Base-by-base conservation (phyloP, 129 eudicot genomes). In the Deinandra increscens region DNA sequence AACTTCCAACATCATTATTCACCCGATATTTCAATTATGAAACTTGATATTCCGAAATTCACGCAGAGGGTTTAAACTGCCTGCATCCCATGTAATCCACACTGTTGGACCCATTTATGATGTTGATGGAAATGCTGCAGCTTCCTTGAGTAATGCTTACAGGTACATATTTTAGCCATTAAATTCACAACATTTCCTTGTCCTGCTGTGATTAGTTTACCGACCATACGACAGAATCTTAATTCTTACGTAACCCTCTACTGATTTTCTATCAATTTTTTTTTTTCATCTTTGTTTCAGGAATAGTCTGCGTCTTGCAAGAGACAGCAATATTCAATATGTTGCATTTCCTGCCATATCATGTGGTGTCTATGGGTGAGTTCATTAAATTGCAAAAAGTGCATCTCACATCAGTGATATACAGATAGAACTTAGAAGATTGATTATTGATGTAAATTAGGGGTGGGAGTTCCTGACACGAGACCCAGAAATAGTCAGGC, bases 261-360 rank as follows among this genome's bases (percentile, higher is more conserved):
- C 10, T 14, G 51, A 37, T 19, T 19, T 38, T 23, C 18, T 38
- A 17, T 51, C 8, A 18, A 42, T 38, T 68, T 1, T 3, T 9
- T 69, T 41, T 36, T 46, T 60, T 43, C 26, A 26, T 19, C 51
- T 79, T 22, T 74, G 54, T 72, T 84, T 29, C 96, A 92, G 95
- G 50, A 94, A 94, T 66, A 79, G 95, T 77, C 68, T 94, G 72
- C 77, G 76, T 53, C 86, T 89, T 39, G 99, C 97, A 59, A 78
- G 82, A 75, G 99, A 89, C 62, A 79, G 82, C 64, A 83, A 87
- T 80, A 87, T 94, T 66, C 82, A 87, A n/a, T 94, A 87, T 72
- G 66, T 94, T 64, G 95, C 99, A 60, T 94, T 94, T 83, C 83
- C 97, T 65, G 97, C 99, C 79, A 87, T 94, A 80, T 94, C 97